A percentile compares a stretch with the other conserved stretches of the same genome.
Conservation (phyloP, 805 yeast species). For the Saturnispora gosingensis region DNA sequence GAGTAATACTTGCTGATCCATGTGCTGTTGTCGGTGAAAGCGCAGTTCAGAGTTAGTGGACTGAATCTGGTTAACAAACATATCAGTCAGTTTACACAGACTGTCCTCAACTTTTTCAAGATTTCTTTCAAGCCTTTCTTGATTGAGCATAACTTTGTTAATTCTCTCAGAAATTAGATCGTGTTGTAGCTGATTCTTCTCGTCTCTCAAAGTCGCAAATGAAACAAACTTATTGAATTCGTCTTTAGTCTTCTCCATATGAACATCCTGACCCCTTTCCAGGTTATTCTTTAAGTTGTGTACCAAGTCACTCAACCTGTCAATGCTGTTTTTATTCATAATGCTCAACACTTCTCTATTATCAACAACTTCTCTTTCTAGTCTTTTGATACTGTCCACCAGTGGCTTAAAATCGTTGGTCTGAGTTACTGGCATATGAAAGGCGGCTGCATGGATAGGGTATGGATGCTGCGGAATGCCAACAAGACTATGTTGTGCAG, state of each 20-base stretch:
- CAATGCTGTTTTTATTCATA: background rate
- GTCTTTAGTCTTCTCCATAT: constrained; percentile 2
- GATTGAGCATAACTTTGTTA: constrained; percentile 2
- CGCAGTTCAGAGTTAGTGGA: background rate
- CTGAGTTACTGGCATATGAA: constrained; percentile 2
- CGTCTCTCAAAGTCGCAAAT: constrained; percentile 3
- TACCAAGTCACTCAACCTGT: background rate
- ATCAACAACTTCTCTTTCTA: constrained; percentile 4
- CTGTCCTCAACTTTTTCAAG: constrained; percentile 1
- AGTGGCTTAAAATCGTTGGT: background rate
- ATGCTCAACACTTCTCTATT: background rate
- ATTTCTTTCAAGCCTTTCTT: constrained; percentile 5
- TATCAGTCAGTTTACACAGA: constrained; percentile 1
- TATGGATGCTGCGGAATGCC: constrained; percentile 1
- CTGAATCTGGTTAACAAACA: background rate
- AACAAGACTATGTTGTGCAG: constrained; percentile 1
- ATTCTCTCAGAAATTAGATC: background rate
- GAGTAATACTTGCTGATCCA: background rate
- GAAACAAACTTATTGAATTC: constrained; percentile 4
- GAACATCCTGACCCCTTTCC: background rate
- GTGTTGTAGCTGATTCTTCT: constrained; percentile 2
- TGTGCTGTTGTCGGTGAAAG: background rate
- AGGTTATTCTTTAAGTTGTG: background rate
- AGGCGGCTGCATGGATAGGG: background rate
- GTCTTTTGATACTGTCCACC: background rate